A percentile compares a stretch with the other conserved stretches of the same genome.
Conservation (phyloP, 441 rosid genomes). For the Syzygium syzygioides region DNA sequence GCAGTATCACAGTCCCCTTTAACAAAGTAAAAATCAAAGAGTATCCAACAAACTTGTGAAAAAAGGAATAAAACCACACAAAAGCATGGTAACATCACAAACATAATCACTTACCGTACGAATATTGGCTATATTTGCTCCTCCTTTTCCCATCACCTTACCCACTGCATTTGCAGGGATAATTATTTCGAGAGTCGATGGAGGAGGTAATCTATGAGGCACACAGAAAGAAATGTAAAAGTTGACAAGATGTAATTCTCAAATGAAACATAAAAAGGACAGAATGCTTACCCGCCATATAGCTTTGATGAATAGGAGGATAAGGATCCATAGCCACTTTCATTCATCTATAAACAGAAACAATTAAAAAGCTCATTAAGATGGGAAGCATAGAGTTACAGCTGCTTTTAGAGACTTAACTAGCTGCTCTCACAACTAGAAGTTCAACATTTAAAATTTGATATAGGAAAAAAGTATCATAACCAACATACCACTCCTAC, state of each 20-base stretch:
- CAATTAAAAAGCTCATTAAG: neutral
- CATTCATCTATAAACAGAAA: conserved; percentile 42
- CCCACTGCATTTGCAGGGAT: conserved; percentile 80
- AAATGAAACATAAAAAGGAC: neutral
- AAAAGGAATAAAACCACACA: neutral
- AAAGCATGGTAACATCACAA: neutral
- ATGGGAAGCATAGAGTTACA: neutral
- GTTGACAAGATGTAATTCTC: neutral
- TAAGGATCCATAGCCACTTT: conserved; percentile 58
- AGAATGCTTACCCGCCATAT: conserved; percentile 64
- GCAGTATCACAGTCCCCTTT: neutral
- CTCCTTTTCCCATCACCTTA: conserved; percentile 92
- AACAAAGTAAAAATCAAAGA: neutral
- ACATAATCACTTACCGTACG: conserved; percentile 48
- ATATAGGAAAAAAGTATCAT: neutral
- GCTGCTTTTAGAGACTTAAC: neutral
- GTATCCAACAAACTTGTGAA: neutral
- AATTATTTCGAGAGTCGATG: conserved; percentile 67
- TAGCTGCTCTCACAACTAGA: neutral
- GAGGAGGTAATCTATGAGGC: conserved; percentile 42
- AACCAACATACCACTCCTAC: neutral
- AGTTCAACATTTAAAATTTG: neutral
- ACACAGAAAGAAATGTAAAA: neutral
- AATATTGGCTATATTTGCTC: conserved; percentile 80
- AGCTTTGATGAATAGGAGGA: conserved; percentile 66